Conservation (phyloP, 176 grass and related monocot species). For the Cenchrus americanus region DNA sequence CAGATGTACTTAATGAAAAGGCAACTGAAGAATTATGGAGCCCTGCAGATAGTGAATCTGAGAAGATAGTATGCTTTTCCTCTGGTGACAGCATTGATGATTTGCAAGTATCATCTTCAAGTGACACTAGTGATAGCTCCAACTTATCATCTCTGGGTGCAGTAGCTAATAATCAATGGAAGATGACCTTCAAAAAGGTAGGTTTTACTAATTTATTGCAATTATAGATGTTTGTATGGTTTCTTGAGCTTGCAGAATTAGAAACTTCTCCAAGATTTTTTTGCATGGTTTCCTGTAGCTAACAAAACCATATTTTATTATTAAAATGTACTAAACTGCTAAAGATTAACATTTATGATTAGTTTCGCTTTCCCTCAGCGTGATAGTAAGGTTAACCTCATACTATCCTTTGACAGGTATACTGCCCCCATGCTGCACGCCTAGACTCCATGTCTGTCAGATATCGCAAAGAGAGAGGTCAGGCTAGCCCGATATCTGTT, state of each 20-base stretch:
- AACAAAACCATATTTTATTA: background rate
- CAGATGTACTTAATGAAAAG: slow-evolving; percentile 28
- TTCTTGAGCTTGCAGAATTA: slow-evolving; percentile 25
- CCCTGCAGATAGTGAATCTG: slow-evolving; percentile 42
- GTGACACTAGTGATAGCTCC: slow-evolving; percentile 49
- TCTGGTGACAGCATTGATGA: slow-evolving; percentile 42
- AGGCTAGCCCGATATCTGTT: slow-evolving; percentile 69
- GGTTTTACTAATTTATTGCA: background rate
- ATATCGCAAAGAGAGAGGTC: slow-evolving; percentile 51
- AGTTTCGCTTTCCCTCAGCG: background rate
- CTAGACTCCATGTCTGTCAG: slow-evolving; percentile 18
- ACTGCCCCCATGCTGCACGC: slow-evolving; percentile 24
- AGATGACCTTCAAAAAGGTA: slow-evolving; percentile 53
- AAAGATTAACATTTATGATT: background rate
- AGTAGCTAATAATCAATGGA: slow-evolving; percentile 36
- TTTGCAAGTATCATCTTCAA: slow-evolving; percentile 36
- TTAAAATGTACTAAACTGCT: background rate
- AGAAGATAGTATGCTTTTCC: slow-evolving; percentile 42
- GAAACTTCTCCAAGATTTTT: background rate
- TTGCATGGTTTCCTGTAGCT: background rate
- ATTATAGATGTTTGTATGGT: slow-evolving; percentile 2
- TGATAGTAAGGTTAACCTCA: slow-evolving; percentile 7
- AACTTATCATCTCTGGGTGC: slow-evolving; percentile 43
- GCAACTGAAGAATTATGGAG: slow-evolving; percentile 37
- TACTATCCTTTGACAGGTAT: slow-evolving; percentile 35